Percentiles rank a stretch among this genome's conserved stretches.
Evolutionary conservation across 2,329 filamentous ascomycete genomes (phyloP).

Genomic region (Calonectria crousiana): DNA sequence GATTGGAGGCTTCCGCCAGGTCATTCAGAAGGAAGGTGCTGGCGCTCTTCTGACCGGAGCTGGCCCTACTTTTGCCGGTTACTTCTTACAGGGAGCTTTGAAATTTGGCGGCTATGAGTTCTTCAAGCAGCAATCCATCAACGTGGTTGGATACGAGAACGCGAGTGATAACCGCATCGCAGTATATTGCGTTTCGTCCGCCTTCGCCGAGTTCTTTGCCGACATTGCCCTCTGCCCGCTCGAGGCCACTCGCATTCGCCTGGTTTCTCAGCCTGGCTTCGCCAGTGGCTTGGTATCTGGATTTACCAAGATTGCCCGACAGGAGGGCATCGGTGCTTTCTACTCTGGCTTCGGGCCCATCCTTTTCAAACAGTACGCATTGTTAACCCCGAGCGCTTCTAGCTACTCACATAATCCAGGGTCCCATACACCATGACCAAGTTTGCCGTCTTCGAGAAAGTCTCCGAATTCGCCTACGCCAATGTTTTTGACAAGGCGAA

Average conservation of each 20-base stretch:
- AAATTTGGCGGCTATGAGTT: slow-evolving; percentile 1
- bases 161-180: slow-evolving; percentile 49
- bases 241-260: slow-evolving; percentile 93
- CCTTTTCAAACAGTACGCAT: not conserved
- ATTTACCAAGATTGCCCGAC: not conserved
- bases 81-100: not conserved
- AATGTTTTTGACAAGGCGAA: not conserved
- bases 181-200: slow-evolving; percentile 81
- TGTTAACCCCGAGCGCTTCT: too few relatives aligned
- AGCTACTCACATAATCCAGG: not conserved
- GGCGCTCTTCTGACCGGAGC: not conserved
- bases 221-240: slow-evolving; percentile 91
- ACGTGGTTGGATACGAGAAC: not conserved
- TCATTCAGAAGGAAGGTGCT: not conserved
- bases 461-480: not conserved
- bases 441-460: not conserved
- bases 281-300: not conserved
- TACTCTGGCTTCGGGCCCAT: slow-evolving; percentile 4
- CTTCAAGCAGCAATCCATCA: slow-evolving; percentile 4
- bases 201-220: slow-evolving; percentile 75
- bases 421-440: slow-evolving; percentile 4
- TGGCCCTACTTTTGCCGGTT: not conserved
- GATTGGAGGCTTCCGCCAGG: not conserved
- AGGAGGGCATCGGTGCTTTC: not conserved
- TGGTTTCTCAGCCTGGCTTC: slow-evolving; percentile 80